A percentile compares a stretch with the other conserved stretches of the same genome.
These are phyloP conservation scores for Knufia petricola DNA, from an alignment of 2,329 filamentous ascomycete genomes.

Conservation along the genomic window DNA sequence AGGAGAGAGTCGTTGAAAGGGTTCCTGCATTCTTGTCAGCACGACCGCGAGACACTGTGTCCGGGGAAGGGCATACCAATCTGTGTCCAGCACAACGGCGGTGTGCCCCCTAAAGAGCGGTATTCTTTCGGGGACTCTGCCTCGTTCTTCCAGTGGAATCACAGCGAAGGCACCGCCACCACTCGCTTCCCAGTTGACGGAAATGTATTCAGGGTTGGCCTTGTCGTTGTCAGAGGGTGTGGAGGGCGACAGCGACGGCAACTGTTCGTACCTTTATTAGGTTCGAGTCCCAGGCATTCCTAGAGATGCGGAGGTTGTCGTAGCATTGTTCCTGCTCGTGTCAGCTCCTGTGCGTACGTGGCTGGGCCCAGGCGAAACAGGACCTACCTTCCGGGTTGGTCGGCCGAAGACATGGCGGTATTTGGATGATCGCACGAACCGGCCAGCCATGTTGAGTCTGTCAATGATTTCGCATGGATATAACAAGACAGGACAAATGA, in stretches of 20 bases:
- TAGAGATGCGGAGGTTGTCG: slow-evolving; percentile 92
- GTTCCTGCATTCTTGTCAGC: slow-evolving; percentile 51
- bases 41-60: slow-evolving; percentile 2
- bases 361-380: not conserved
- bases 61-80: slow-evolving; percentile 58
- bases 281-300: slow-evolving; percentile 99
- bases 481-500: too few species aligned
- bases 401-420: slow-evolving; percentile 95
- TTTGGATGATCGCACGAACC: slow-evolving; percentile 65
- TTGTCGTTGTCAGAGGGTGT: slow-evolving; percentile 30
- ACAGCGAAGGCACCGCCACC: slow-evolving; percentile 96
- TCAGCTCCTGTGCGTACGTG: not conserved
- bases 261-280: slow-evolving; percentile 69
- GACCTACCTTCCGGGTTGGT: slow-evolving; percentile 66
- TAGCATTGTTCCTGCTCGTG: slow-evolving; percentile 76
- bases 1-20: slow-evolving; percentile 92
- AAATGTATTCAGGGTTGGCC: slow-evolving; percentile 91
- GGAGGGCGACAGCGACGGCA: slow-evolving; percentile 23
- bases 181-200: slow-evolving; percentile 96
- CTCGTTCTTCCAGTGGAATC: slow-evolving; percentile 79
- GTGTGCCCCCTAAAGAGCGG: slow-evolving; percentile 95
- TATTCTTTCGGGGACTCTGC: slow-evolving; percentile 83
- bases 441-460: slow-evolving; percentile 49
- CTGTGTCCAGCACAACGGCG: slow-evolving; percentile 88
- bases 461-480: slow-evolving; percentile 1